A percentile compares a stretch with the other conserved stretches of the same genome.
These are phyloP conservation scores for Chaetomium cochliodes DNA, from an alignment of 495 filamentous ascomycete species.

Conservation along the genomic window DNA sequence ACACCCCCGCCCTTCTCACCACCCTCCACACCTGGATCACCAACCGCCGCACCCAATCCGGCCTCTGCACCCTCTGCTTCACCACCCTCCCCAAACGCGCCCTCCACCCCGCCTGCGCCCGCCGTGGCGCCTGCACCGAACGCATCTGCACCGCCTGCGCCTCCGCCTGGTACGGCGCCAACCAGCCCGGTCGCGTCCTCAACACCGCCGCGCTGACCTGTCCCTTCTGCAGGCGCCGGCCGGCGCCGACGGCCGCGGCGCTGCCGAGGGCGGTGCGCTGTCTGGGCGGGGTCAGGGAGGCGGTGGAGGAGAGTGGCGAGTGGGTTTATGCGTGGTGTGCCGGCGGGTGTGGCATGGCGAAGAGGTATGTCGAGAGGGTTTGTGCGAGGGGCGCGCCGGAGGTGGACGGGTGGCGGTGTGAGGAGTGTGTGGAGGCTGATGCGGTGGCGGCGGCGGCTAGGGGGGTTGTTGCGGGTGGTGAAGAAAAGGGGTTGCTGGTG, in stretches of 20 bases:
- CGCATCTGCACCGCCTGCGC: conserved; percentile 27
- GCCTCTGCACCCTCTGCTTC: conserved; percentile 46
- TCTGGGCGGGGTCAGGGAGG: conserved; percentile 27
- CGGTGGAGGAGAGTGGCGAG: conserved; percentile 35
- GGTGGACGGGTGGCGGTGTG: conserved; percentile 21
- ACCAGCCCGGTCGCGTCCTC: conserved; percentile 36
- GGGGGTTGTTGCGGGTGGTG: background rate
- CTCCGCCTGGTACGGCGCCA: conserved; percentile 33
- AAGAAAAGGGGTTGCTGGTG: background rate
- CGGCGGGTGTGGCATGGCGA: conserved; percentile 34
- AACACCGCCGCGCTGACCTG: conserved; percentile 44
- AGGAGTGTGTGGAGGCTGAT: conserved; percentile 20
- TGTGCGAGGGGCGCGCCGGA: conserved; percentile 16
- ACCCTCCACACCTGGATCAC: conserved; percentile 37
- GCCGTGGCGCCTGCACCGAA: conserved; percentile 25
- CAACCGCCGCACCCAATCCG: conserved; percentile 34
- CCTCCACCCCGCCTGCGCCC: conserved; percentile 30
- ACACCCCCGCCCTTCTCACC: conserved; percentile 34
- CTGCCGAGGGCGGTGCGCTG: conserved; percentile 25
- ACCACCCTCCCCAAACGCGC: conserved; percentile 28
- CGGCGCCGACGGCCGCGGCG: conserved; percentile 24
- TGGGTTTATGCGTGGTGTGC: conserved; percentile 48
- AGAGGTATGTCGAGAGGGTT: conserved; percentile 29
- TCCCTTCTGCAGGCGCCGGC: conserved; percentile 45
- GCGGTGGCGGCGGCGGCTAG: background rate